These are phyloP conservation scores for Sporothrix protearum DNA, from an alignment of 2,329 filamentous ascomycete genomes.

Conservation along the genomic window DNA sequence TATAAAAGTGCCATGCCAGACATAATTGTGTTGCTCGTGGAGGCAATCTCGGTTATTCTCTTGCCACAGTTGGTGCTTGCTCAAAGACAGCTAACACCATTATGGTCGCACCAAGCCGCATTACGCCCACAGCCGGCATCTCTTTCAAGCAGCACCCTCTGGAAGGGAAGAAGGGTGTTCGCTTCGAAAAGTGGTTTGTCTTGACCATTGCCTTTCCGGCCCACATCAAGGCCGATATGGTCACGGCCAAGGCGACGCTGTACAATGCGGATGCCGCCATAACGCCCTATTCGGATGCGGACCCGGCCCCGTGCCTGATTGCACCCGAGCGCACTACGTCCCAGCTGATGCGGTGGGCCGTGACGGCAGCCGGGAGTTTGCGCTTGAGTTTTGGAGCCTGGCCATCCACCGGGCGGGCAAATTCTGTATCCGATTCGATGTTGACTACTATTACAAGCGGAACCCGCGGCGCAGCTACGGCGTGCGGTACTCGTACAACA, in stretches of 20 bases:
- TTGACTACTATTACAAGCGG: background rate
- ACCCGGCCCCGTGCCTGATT: background rate
- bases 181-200: background rate
- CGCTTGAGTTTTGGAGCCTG: conserved; percentile 5
- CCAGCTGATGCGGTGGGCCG: background rate
- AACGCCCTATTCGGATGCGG: background rate
- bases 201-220: background rate
- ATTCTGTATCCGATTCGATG: background rate
- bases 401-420: background rate
- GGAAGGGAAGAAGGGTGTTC: background rate
- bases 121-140: background rate
- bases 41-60: too few relatives aligned
- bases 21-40: too few relatives aligned
- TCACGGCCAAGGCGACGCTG: background rate
- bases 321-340: background rate
- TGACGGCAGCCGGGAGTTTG: background rate
- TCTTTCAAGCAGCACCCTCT: background rate
- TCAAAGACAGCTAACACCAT: background rate
- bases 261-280: background rate
- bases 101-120: background rate
- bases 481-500: background rate
- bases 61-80: too few relatives aligned
- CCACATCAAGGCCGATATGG: conserved; percentile 8
- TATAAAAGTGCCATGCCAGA: too few relatives aligned
- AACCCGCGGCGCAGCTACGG: background rate